phyloP scores from a whole-genome alignment of 2,329 filamentous ascomycete species.

The Fusarium ramigenum region DNA sequence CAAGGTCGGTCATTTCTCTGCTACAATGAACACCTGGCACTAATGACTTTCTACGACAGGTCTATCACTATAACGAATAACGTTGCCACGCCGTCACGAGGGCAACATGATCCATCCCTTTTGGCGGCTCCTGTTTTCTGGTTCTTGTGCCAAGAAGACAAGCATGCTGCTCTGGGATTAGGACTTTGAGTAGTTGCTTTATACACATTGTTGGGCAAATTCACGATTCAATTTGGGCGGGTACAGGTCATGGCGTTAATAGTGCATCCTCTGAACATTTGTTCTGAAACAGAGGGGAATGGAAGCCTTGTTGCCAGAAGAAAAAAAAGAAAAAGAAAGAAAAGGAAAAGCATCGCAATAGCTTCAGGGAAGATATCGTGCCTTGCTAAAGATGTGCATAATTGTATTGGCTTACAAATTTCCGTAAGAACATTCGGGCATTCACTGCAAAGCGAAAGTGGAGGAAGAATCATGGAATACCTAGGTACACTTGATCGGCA shows the following conservation, averaged over 20 bases:
- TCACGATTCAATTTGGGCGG: conserved; percentile 34
- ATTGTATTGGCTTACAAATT: conserved; percentile 9
- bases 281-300: conserved; percentile 8
- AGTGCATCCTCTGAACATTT: conserved; percentile 32
- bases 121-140: conserved; percentile 12
- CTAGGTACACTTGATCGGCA: neutral
- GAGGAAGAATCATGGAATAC: conserved; percentile 1
- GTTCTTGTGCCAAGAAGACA: conserved; percentile 22
- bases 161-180: conserved; percentile 1
- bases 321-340: neutral
- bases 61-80: conserved; percentile 92
- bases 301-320: neutral
- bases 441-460: neutral
- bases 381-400: neutral
- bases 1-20: conserved; percentile 70
- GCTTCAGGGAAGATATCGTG: neutral
- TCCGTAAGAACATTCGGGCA: conserved; percentile 1
- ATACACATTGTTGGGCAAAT: conserved; percentile 16
- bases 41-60: conserved; percentile 57
- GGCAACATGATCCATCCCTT: conserved; percentile 14
- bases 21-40: neutral
- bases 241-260: conserved; percentile 40
- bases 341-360: neutral
- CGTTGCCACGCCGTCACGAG: conserved; percentile 11
- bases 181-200: neutral